Evolutionary conservation across 495 filamentous ascomycete genomes (phyloP), one percentile per base, ranked within the genome.

Genomic region (Aspergillus carlsbadensis): DNA sequence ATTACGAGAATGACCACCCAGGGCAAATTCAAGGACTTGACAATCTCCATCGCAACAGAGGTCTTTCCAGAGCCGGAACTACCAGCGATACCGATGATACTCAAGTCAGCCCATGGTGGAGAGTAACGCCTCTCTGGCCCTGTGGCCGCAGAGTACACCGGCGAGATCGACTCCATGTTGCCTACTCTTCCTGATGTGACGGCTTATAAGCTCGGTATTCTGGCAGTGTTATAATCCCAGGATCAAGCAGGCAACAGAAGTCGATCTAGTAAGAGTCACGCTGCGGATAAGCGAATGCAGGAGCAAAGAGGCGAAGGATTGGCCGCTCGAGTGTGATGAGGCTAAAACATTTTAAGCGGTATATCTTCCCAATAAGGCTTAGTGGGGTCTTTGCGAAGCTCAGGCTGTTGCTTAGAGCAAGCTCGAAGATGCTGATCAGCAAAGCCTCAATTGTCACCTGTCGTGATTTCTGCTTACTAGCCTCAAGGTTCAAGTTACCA

Each of bases 1-100:
- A 98, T 97, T 31, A 91, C 93, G 59, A 98, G 72, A 69, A 98
- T 96, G 26, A 97, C 91, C 34, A 98, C 94, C 94, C 94, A 98
- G 40, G 94, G 94, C 48, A 98, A 76, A 72, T 92, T 96, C 61
- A 98, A 72, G 55, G 89, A 87, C 53, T 79, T 85, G 49, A 98
- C 91, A 61, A 98, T 96, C 45, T 92, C 91, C 58, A 92, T 84
- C 20, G 95, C 92, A 49, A 98, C 75, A 2, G 91, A 96, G n/a
- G 92, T 96, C 77, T 98, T 98, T 36, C 94, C 94, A 22, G 92
- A 97, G 50, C 95, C 95, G 17, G 92, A 97, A 67, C 90, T 94
- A 11, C 94, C 94, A 40, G 95, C 94, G 54, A 98, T 87, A 42
- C 92, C 94, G 65, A 98, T 98, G 63, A 98, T 97, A 71, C 86